A percentile compares a stretch with the other conserved stretches of the same genome.
Conservation (phyloP, 305 asterid species). For the Plantago rigida region DNA sequence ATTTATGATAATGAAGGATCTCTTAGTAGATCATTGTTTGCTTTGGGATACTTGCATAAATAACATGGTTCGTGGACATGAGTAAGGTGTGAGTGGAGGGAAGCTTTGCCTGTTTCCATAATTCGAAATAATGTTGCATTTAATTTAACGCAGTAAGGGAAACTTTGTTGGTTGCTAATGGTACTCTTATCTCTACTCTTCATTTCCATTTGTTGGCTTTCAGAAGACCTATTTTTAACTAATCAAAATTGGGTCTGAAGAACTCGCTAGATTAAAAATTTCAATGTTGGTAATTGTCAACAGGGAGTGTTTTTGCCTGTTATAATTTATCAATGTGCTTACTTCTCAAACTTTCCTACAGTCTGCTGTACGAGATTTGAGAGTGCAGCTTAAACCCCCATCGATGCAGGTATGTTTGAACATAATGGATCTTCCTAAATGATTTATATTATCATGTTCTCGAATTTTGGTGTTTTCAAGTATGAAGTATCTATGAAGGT, state of each 20-base stretch:
- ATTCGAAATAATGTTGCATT: no score
- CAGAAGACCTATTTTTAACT: no score
- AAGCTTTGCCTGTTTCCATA: no score
- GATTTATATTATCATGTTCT: background rate
- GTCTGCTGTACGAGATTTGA: slow-evolving; percentile 19
- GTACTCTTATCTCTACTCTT: no score
- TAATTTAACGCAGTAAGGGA: no score
- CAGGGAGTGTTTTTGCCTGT: background rate
- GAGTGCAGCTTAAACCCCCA: slow-evolving; percentile 14
- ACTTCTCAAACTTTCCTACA: background rate
- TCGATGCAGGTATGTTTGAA: slow-evolving; percentile 13
- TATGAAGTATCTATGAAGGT: background rate
- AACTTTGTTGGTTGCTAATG: no score
- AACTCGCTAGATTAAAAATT: no score
- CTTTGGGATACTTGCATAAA: slow-evolving; percentile 7
- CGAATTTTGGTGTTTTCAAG: background rate
- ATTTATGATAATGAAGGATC: no score
- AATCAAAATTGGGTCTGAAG: no score
- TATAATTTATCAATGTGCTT: background rate
- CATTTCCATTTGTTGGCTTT: no score
- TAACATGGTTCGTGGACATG: background rate
- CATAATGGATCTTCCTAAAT: background rate
- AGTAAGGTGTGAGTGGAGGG: no score
- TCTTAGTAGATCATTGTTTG: background rate
- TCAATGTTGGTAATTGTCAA: background rate